Base-by-base conservation (phyloP, 1,284 basidiomycete genomes). In the Singerocomus inundabilis region DNA sequence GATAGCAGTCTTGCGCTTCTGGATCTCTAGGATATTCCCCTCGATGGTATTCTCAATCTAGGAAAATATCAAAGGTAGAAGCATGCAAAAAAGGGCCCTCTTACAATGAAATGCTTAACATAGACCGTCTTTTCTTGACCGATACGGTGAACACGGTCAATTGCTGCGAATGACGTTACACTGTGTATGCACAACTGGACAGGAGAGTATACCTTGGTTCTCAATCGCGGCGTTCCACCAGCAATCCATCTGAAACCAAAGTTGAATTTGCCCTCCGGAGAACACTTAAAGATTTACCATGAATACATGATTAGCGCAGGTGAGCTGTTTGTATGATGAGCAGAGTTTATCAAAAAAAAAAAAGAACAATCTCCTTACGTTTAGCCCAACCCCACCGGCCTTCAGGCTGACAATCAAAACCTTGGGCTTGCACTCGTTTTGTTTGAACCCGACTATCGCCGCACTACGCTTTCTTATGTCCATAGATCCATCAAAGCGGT, bases 161-260 rank as follows among this genome's bases (percentile, higher is more conserved):
- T 85, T 13, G 87, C 87, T 88, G 43, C 16, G 30, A 12, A 44
- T 1, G 34, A 43, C 21, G 31, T 58, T 58, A 65, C 56, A 58
- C 21, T 63, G 5, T 56, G 66, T 26, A 49, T n/a, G 15, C 6
- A 36, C 8, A 1, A 15, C 15, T 30, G 11, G 41, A n/a, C 13
- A 8, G 2, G 16, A 26, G 50, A 10, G 63, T 73, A 57, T 55
- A 91, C 90, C 93, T 78, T 97, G 93, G 56, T 88, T 87, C 68
- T 95, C 93, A 18, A 81, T 87, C 0, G 92, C 92, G 24, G 91
- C 83, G 66, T 94, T 95, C 91, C 92, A 96, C 91, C 91, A 95
- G 55, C 91, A 94, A 60, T 96, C 93, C 91, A 95, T 93, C 91
- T 90, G 31, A 24, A 26, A 18, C 26, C n/a, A 9, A 26, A 9